Evolutionary conservation across 176 grass and related monocot species (phyloP).

Genomic region (Hyparrhenia diplandra): DNA sequence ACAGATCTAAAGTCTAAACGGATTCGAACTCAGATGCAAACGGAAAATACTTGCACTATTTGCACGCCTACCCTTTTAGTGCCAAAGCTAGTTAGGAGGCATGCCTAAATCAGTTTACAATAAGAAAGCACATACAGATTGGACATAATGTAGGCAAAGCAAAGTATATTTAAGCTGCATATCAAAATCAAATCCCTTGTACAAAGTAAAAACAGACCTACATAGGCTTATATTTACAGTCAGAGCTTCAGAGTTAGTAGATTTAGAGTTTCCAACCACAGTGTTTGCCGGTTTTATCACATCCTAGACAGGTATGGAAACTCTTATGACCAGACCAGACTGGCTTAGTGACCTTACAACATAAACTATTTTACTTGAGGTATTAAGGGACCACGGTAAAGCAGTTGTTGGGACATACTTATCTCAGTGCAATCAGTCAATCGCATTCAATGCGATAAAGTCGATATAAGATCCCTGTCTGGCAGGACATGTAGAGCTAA

Average conservation of each 20-base stretch:
- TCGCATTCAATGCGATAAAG: neutral
- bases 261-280: too few relatives aligned
- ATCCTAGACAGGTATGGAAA: neutral
- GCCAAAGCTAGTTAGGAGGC: neutral
- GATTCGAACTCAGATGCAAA: too few relatives aligned
- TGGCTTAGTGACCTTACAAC: neutral
- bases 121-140: neutral
- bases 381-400: neutral
- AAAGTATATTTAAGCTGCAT: neutral
- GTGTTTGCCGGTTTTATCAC: neutral
- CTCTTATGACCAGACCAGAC: neutral
- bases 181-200: neutral
- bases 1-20: too few relatives aligned
- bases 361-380: neutral
- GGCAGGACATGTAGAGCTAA: neutral
- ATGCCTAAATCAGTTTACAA: neutral
- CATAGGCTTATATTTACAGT: neutral
- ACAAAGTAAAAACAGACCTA: neutral
- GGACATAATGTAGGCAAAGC: neutral
- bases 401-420: neutral
- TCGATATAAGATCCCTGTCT: neutral
- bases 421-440: neutral
- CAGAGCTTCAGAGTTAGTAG: neutral
- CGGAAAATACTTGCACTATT: too few relatives aligned
- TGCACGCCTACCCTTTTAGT: neutral